phyloP scores from a whole-genome alignment of 257 asterid species.

The Solanum piurae region DNA sequence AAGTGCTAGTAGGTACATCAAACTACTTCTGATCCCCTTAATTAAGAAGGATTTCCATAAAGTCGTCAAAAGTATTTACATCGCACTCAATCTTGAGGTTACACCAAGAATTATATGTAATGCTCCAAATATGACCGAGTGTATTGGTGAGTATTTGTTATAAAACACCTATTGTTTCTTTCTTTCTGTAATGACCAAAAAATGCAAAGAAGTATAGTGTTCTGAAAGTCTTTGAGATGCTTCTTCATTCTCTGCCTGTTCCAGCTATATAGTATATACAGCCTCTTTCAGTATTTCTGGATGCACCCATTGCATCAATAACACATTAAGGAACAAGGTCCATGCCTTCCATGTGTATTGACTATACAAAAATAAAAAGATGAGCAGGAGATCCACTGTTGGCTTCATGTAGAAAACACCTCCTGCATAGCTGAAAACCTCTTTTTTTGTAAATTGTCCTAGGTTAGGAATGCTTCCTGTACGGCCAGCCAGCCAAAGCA shows the following conservation, averaged over 20 bases:
- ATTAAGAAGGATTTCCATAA: neutral
- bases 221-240: neutral
- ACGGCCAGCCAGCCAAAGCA: neutral
- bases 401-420: neutral
- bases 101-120: neutral
- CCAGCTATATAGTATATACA: neutral
- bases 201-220: neutral
- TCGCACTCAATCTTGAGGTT: neutral
- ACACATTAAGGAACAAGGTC: neutral
- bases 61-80: neutral
- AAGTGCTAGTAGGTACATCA: neutral
- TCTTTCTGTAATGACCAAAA: neutral
- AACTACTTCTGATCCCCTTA: neutral
- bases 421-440: neutral
- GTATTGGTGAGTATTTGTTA: neutral
- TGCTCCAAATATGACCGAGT: neutral
- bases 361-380: neutral
- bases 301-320: neutral
- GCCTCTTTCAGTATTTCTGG: neutral
- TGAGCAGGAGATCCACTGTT: neutral
- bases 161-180: neutral
- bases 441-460: neutral
- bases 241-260: neutral
- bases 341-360: neutral
- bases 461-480: neutral